Evolutionary conservation across 1,139 yeast species (phyloP), one percentile per base, ranked within the genome.

Genomic region (Insectozyma bohioensis): DNA sequence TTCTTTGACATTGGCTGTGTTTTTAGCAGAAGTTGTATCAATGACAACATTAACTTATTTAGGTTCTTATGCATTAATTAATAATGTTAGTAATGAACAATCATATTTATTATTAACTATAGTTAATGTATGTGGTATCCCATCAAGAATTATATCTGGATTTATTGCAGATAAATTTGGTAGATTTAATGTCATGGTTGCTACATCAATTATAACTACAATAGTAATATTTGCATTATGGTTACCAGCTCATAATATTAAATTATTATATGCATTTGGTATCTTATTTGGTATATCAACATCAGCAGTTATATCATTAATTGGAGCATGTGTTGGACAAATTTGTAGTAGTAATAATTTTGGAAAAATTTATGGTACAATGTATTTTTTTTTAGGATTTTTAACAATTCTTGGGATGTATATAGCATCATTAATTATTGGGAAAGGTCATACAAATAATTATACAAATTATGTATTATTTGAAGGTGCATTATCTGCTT

Each of bases 321-420:
- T 59, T 31, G 63, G 62, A 12, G 60, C 64, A n/a, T 63, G 78
- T 37, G 63, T 75, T 36, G 74, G 80, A 1, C 87, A 81, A 52
- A 77, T 83, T 13, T 78, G 86, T 26, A 70, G 70, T 30, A 76
- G 82, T 2, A 77, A 76, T 26, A 73, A 71, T 36, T 81, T 80
- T 46, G 90, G 90, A 18, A 78, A 73, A 47, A 68, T 84, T 17
- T 82, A 78, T 48, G 85, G 88, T 0, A 80, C 85, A 0, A 69
- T 81, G 55, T 81, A 82, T 51, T 78, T 78, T 46, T 63, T 78
- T 25, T 78, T 80, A 28, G 72, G 85, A 7, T 74, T 80, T 47
- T 76, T 77, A 23, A 73, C 76, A 5, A 57, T 81, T n/a, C 38
- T 59, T 28, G 65, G 64, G 4, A 58, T 61, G 58, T 60, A 46